Conservation (phyloP, 306 rosid species). For the Psophocarpus tetragonolobus region DNA sequence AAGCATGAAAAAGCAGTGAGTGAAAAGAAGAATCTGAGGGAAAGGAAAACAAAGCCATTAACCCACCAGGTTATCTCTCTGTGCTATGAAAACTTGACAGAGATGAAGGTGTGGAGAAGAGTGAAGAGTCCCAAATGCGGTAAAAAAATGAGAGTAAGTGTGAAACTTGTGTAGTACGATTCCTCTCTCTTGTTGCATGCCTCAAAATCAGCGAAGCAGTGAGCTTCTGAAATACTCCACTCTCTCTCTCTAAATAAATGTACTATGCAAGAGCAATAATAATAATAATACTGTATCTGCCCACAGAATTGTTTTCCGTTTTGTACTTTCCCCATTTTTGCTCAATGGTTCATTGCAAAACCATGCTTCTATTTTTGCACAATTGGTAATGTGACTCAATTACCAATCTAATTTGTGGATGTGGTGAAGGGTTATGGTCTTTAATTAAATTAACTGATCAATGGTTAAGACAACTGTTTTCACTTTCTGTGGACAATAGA, state of each 20-base stretch:
- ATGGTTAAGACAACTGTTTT: constrained; percentile 14
- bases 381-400: background rate
- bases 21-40: background rate
- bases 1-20: constrained; percentile 28
- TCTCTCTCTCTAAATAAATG: constrained; percentile 36
- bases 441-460: constrained; percentile 8
- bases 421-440: constrained; percentile 31
- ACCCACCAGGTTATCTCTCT: constrained; percentile 50
- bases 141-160: constrained; percentile 38
- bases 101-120: constrained; percentile 38
- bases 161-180: constrained; percentile 67
- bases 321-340: constrained; percentile 46
- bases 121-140: constrained; percentile 43
- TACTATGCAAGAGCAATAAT: too few relatives aligned
- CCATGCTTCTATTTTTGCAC: constrained; percentile 17
- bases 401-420: constrained; percentile 23
- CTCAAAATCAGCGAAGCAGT: constrained; percentile 94
- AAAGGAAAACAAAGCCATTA: background rate
- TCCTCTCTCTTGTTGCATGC: constrained; percentile 47
- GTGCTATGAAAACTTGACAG: constrained; percentile 43
- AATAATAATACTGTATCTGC: constrained; percentile 42
- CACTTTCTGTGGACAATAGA: background rate
- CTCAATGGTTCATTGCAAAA: constrained; percentile 31
- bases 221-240: constrained; percentile 84
- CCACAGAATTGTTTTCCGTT: constrained; percentile 49